phyloP scores from a whole-genome alignment of 106 monocot species.

The Triglochin maritima region DNA sequence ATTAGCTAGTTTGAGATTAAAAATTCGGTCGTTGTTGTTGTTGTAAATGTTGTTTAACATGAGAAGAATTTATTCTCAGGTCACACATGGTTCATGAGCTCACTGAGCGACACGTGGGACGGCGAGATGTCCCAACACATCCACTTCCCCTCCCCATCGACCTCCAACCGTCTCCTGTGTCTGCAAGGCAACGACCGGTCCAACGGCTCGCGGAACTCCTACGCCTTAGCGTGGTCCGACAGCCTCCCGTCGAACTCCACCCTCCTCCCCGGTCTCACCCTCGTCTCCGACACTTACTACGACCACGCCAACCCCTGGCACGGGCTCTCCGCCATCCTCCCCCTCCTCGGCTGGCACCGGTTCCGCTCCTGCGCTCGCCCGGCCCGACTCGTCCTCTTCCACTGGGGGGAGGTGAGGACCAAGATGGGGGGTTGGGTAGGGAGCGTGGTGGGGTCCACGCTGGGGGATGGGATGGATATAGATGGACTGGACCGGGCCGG shows the following conservation, averaged over 20 bases:
- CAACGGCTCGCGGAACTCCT: slow-evolving; percentile 54
- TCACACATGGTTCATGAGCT: slow-evolving; percentile 80
- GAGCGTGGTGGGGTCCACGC: slow-evolving; percentile 17
- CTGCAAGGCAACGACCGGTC: no score
- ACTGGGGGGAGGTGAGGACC: slow-evolving; percentile 55
- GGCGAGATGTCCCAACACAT: slow-evolving; percentile 30
- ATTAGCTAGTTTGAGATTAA: no score
- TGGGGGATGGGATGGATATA: slow-evolving; percentile 14
- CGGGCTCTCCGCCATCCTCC: slow-evolving; percentile 38
- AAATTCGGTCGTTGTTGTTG: no score
- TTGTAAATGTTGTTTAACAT: no score
- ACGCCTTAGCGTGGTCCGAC: slow-evolving; percentile 48
- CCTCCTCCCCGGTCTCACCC: slow-evolving; percentile 38
- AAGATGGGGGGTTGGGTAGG: slow-evolving; percentile 42
- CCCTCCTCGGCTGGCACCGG: slow-evolving; percentile 49
- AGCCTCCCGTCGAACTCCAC: slow-evolving; percentile 37
- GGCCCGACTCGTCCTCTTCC: slow-evolving; percentile 58
- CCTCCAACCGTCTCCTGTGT: no score
- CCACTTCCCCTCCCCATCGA: slow-evolving; percentile 40
- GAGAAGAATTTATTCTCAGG: slow-evolving; percentile 1
- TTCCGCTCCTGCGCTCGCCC: slow-evolving; percentile 23
- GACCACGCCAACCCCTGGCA: slow-evolving; percentile 68
- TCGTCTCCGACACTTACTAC: slow-evolving; percentile 64
- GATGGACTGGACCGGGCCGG: slow-evolving; percentile 15
- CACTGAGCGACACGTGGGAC: slow-evolving; percentile 38